Evolutionary conservation across 257 asterid species (phyloP), one percentile per base, ranked within the genome.

Genomic region (Fraxinus anomala): DNA sequence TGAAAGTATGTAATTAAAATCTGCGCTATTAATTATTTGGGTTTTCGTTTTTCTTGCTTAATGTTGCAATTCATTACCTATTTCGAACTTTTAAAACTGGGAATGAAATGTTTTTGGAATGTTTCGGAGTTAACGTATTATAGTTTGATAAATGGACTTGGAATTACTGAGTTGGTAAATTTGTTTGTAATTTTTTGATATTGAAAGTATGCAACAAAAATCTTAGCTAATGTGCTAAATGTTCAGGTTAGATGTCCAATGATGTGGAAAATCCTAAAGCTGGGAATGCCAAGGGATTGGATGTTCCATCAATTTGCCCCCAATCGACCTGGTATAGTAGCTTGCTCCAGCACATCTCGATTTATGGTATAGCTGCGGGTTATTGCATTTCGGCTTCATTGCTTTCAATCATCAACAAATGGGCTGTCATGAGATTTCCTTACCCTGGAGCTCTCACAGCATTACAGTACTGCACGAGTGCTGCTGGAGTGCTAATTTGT

Each of bases 391-490:
- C 99, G 3, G 99, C 98, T 34, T 93, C 97, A 3, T 79, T 95
- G 74, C 90, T 95, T 6, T 90, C 97, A 23, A 92, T 95, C 83
- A 95, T 95, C 83, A 95, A 93, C 78, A 93, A 95, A 89, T 95
- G 98, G 99, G 98, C 99, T 24, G 87, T 95, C 31, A 95, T 91
- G 99, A 95, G 87, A 84, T 95, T 95, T 68, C 99, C 98, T 6
- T 95, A 93, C 83, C 99, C 99, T 0, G 99, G 98, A 26, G 97
- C 99, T 24, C 85, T 95, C 36, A 95, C 98, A 3, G 98, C 99
- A 0, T 72, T 92, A 80, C 99, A 95, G 86, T 95, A 95, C 85
- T 89, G 93, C 83, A 93, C 97, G 14, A 93, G 99, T 85, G 91
- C 93, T 26, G 76, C 87, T 61, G 99, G 98, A 56, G 98, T 95